Percentiles rank a stretch among this genome's conserved stretches.
Evolutionary conservation across 306 rosid genomes (phyloP).

Genomic region (Vigna hirtella): DNA sequence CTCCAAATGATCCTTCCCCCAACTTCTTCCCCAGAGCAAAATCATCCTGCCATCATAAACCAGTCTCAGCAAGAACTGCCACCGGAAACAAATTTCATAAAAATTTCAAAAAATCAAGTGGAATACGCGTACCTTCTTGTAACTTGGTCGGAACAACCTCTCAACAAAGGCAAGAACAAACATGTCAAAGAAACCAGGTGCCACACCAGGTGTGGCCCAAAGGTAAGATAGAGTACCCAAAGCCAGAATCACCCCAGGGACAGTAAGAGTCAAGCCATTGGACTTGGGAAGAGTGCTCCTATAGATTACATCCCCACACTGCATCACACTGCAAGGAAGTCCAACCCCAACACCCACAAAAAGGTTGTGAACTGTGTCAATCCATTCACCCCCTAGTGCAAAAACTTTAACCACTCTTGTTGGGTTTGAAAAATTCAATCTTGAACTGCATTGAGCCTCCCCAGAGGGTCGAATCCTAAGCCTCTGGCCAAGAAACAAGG

Average conservation of each 20-base stretch:
- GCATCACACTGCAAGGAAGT: conserved; percentile 91
- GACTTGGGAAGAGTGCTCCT: conserved; percentile 92
- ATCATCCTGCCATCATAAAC: conserved; percentile 72
- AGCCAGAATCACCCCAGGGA: conserved; percentile 78
- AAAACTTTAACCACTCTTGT: conserved; percentile 42
- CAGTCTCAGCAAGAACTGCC: conserved; percentile 26
- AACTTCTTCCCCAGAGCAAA: conserved; percentile 89
- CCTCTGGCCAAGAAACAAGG: conserved; percentile 69
- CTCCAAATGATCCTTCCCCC: conserved; percentile 98
- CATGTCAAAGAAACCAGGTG: conserved; percentile 98
- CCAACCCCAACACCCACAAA: conserved; percentile 93
- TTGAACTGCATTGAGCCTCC: conserved; percentile 31
- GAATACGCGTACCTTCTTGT: conserved; percentile 41
- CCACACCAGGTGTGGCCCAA: conserved; percentile 97
- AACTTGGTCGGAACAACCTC: conserved; percentile 79
- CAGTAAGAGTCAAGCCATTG: conserved; percentile 69
- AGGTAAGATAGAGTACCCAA: conserved; percentile 84
- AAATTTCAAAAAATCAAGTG: background rate
- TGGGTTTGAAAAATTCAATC: conserved; percentile 45
- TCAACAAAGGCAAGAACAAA: conserved; percentile 94
- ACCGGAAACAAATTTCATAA: background rate
- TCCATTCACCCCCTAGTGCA: conserved; percentile 59
- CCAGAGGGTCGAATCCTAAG: conserved; percentile 49
- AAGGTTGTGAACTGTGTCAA: conserved; percentile 61
- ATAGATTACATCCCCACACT: conserved; percentile 92